Evolutionary conservation across 768 basidiomycete species (phyloP), one percentile per base, ranked within the genome.

Genomic region (Chlorophyllum brunneum): DNA sequence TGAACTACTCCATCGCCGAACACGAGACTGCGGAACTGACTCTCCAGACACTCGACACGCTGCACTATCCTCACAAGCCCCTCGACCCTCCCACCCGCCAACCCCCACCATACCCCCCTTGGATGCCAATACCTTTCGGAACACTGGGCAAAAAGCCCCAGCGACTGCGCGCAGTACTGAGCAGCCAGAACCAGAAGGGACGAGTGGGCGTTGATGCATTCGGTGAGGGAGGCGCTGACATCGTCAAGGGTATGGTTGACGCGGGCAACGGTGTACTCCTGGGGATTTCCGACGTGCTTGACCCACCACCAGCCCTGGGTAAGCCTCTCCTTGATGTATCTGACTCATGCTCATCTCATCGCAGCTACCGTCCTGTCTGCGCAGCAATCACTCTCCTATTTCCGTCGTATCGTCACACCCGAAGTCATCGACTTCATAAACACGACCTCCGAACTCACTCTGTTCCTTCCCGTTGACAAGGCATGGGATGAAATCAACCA

Each of bases 381-480:
- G 22, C 80, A 84, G 54, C 65, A 81, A 5, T 76, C 81, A 0
- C 65, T 92, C 27, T 83, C 87, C 7, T 92, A 89, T 67, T 84
- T 97, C 59, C 69, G 78, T 61, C 83, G 77, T 55, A 78, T 98
- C 45, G 70, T 92, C 31, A 86, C 83, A 3, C 66, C 80, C 0
- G 78, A 81, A 43, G 77, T 86, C 31, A 61, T 72, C 40, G 62
- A 69, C 16, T 67, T 80, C 30, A 74, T 97, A 36, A 85, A 86
- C 50, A 74, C 72, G 38, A 83, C 86, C 0, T 70, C 88, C 4
- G 82, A 85, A 61, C 69, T 95, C 39, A 97, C 97, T 0, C 59
- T 98, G 24, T 99, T 99, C 65, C 79, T 95, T 5, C 95, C 97
- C 1, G 75, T 87, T 22, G 80, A 97, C 64, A 68, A 79, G 30